phyloP scores from a whole-genome alignment of 2,329 filamentous ascomycete genomes.

The Domatiomyces globalis region DNA sequence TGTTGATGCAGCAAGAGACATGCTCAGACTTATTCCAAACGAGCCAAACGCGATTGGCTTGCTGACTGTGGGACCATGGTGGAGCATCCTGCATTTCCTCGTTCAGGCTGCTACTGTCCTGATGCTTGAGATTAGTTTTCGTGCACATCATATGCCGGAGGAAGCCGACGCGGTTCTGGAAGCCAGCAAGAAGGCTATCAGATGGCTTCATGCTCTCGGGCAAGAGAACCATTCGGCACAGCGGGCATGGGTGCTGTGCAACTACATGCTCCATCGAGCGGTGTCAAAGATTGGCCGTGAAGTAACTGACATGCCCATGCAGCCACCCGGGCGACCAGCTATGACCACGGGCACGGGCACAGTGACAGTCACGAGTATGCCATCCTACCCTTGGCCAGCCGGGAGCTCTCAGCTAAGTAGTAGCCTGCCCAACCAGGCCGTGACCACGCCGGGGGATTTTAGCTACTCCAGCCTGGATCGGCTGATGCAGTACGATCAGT shows the following conservation, averaged over 20 bases:
- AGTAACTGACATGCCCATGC: slow-evolving; percentile 20
- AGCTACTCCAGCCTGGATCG: slow-evolving; percentile 6
- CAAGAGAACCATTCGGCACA: slow-evolving; percentile 25
- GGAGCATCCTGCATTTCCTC: slow-evolving; percentile 32
- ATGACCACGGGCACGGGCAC: neutral
- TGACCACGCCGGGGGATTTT: neutral
- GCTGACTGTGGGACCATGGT: slow-evolving; percentile 30
- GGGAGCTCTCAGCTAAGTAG: neutral
- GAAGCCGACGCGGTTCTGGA: slow-evolving; percentile 25
- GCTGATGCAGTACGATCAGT: slow-evolving; percentile 18
- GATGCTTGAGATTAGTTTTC: slow-evolving; percentile 33
- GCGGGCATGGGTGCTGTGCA: slow-evolving; percentile 31
- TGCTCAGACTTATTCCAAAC: slow-evolving; percentile 31
- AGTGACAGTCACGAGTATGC: neutral
- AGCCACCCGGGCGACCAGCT: slow-evolving; percentile 9
- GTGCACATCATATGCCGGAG: slow-evolving; percentile 30
- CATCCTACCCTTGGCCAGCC: neutral
- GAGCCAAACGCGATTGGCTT: slow-evolving; percentile 28
- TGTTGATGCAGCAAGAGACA: slow-evolving; percentile 26
- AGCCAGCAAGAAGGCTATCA: slow-evolving; percentile 28
- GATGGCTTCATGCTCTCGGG: slow-evolving; percentile 31
- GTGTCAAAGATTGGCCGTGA: slow-evolving; percentile 22
- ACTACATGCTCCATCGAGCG: slow-evolving; percentile 24
- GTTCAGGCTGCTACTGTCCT: slow-evolving; percentile 33
- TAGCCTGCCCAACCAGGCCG: neutral